Percentiles rank a stretch among this genome's conserved stretches.
These are phyloP conservation scores for Acanthamoeba culbertsoni DNA, from an alignment of 208 protist genomes.

Conservation along the genomic window DNA sequence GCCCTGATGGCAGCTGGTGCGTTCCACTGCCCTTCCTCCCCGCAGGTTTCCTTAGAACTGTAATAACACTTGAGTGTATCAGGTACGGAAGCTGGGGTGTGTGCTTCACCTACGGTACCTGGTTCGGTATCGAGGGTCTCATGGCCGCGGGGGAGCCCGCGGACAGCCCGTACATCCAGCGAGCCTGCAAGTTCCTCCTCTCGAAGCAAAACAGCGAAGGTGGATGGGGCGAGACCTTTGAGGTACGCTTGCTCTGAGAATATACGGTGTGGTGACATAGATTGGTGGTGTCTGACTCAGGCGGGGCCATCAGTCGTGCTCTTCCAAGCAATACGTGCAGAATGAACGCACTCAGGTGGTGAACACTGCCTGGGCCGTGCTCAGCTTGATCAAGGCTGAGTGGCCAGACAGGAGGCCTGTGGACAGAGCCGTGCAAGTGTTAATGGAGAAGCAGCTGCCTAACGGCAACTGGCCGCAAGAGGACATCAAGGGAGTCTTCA, in stretches of 20 bases:
- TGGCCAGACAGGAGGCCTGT: conserved; percentile 84
- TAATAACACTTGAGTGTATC: neutral
- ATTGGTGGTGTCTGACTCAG: neutral
- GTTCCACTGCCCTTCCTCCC: no score
- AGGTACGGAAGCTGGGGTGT: conserved; percentile 95
- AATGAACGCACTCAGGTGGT: conserved; percentile 90
- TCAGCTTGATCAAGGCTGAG: conserved; percentile 90
- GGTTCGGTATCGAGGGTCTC: conserved; percentile 94
- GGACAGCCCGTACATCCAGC: neutral
- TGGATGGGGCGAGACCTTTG: conserved; percentile 95
- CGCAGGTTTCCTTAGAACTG: neutral
- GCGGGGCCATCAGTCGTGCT: neutral
- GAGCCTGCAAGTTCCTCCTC: conserved; percentile 91
- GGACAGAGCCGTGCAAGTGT: conserved; percentile 83
- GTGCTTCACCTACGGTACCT: conserved; percentile 97
- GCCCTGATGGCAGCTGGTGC: conserved; percentile 87
- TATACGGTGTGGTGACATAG: no score
- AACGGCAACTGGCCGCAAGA: conserved; percentile 80
- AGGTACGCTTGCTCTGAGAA: neutral
- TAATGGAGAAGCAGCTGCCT: conserved; percentile 71
- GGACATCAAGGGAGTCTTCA: conserved; percentile 95
- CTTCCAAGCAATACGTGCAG: conserved; percentile 24
- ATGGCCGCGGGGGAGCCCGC: conserved; percentile 54
- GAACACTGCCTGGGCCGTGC: conserved; percentile 95
- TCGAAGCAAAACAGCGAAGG: conserved; percentile 92